Conservation (phyloP, 1,139 yeast genomes). For the Pichia sp. region DNA sequence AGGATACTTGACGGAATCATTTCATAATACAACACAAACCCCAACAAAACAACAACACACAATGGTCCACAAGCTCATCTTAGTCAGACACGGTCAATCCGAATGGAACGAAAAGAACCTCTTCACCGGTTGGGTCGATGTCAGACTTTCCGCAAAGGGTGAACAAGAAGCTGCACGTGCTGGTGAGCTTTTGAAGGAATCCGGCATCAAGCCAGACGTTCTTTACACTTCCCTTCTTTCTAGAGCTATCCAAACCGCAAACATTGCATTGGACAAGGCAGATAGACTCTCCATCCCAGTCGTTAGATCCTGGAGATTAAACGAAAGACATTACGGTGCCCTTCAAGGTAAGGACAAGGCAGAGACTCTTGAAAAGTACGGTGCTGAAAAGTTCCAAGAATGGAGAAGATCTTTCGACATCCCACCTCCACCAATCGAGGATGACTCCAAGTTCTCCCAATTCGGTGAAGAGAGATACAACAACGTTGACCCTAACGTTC, state of each 20-base stretch:
- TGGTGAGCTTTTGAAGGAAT: conserved; percentile 86
- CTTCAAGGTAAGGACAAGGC: conserved; percentile 99
- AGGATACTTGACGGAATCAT: no score
- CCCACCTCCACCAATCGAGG: conserved; percentile 89
- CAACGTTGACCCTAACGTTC: conserved; percentile 72
- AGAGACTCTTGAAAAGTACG: conserved; percentile 79
- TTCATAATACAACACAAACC: no score
- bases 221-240: conserved; percentile 88
- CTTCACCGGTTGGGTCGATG: conserved; percentile 99
- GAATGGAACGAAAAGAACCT: conserved; percentile 98
- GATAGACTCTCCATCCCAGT: conserved; percentile 91
- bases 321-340: conserved; percentile 99
- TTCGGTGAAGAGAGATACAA: conserved; percentile 77
- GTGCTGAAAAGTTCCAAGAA: conserved; percentile 88
- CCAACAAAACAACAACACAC: no score
- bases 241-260: conserved; percentile 97
- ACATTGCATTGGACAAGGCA: conserved; percentile 85
- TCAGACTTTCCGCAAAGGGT: conserved; percentile 77
- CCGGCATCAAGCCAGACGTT: conserved; percentile 78
- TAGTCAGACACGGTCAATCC: conserved; percentile 98
- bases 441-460: conserved; percentile 77
- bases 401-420: conserved; percentile 98
- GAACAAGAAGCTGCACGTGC: conserved; percentile 89
- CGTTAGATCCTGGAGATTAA: conserved; percentile 94
- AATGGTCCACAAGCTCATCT: conserved; percentile 60